phyloP scores from a whole-genome alignment of 352 stramenopile species.

The Thalassiosira exigua region DNA sequence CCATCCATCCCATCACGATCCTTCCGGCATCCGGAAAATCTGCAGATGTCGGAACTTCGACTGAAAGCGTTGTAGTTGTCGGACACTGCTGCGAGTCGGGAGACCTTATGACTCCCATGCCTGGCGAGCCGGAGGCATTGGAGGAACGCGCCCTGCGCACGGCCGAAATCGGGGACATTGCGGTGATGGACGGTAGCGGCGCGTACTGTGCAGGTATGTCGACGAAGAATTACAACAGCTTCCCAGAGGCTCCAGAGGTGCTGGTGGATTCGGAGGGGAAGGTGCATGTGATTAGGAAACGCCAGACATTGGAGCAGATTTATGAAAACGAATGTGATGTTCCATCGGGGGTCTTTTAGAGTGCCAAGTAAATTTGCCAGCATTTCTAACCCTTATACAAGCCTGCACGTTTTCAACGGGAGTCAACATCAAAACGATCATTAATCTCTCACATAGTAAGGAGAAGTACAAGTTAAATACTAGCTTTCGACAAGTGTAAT shows the following conservation, averaged over 20 bases:
- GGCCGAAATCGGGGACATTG: slow-evolving; percentile 86
- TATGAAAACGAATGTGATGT: slow-evolving; percentile 82
- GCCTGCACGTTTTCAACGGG: too few species aligned
- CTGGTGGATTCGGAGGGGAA: slow-evolving; percentile 66
- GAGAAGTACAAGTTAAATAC: too few species aligned
- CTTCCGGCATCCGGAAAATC: slow-evolving; percentile 78
- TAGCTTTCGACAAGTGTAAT: too few species aligned
- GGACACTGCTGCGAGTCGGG: slow-evolving; percentile 91
- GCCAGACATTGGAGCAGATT: slow-evolving; percentile 85
- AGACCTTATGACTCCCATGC: slow-evolving; percentile 88
- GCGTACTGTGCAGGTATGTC: slow-evolving; percentile 89
- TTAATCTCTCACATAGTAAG: too few species aligned
- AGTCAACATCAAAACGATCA: too few species aligned
- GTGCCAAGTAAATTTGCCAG: neutral
- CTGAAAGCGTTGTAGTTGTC: slow-evolving; percentile 88
- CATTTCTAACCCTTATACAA: too few species aligned
- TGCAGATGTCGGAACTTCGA: slow-evolving; percentile 73
- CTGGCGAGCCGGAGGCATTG: slow-evolving; percentile 85
- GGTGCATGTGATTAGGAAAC: slow-evolving; percentile 84
- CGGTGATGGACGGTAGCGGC: slow-evolving; percentile 88
- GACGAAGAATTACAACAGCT: slow-evolving; percentile 91
- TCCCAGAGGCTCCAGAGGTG: slow-evolving; percentile 89
- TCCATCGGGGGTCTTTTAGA: slow-evolving; percentile 49
- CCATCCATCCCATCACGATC: slow-evolving; percentile 88
- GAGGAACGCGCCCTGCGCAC: slow-evolving; percentile 76